phyloP scores from a whole-genome alignment of 148 eudicot species.

The Heliosperma pusillum region DNA sequence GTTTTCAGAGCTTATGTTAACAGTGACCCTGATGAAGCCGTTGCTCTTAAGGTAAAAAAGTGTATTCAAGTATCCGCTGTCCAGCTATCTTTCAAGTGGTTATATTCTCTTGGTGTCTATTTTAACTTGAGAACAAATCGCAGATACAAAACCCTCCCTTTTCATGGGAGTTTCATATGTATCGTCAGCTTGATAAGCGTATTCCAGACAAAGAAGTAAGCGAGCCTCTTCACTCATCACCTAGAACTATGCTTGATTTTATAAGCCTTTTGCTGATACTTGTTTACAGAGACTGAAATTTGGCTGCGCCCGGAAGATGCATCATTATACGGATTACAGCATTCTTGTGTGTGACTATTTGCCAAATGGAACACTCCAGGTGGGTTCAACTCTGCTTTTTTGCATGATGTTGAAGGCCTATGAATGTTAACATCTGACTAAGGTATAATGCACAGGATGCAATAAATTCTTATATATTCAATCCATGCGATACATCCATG shows the following conservation, averaged over 20 bases:
- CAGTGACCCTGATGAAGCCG: slow-evolving; percentile 64
- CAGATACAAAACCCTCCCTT: slow-evolving; percentile 93
- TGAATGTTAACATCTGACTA: slow-evolving; percentile 9
- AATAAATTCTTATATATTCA: slow-evolving; percentile 69
- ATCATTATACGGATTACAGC: slow-evolving; percentile 82
- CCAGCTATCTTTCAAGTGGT: background rate
- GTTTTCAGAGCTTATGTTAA: slow-evolving; percentile 74
- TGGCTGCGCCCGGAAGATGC: slow-evolving; percentile 77
- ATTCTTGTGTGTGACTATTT: slow-evolving; percentile 78
- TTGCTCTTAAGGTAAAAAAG: slow-evolving; percentile 73
- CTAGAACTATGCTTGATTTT: background rate
- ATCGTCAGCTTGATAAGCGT: slow-evolving; percentile 80
- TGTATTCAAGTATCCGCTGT: background rate
- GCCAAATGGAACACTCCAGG: slow-evolving; percentile 92
- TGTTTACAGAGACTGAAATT: slow-evolving; percentile 63
- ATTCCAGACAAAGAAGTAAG: slow-evolving; percentile 61
- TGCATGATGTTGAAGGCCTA: slow-evolving; percentile 15
- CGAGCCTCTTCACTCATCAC: slow-evolving; percentile 17
- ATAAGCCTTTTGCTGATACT: slow-evolving; percentile 16
- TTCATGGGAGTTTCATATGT: slow-evolving; percentile 96
- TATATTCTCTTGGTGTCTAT: background rate
- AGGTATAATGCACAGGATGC: slow-evolving; percentile 63
- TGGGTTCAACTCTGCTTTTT: slow-evolving; percentile 28
- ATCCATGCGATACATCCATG: slow-evolving; percentile 50
- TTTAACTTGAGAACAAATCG: slow-evolving; percentile 23